Conservation (phyloP, 2,329 filamentous ascomycete species). For the Cercospora beticola region DNA sequence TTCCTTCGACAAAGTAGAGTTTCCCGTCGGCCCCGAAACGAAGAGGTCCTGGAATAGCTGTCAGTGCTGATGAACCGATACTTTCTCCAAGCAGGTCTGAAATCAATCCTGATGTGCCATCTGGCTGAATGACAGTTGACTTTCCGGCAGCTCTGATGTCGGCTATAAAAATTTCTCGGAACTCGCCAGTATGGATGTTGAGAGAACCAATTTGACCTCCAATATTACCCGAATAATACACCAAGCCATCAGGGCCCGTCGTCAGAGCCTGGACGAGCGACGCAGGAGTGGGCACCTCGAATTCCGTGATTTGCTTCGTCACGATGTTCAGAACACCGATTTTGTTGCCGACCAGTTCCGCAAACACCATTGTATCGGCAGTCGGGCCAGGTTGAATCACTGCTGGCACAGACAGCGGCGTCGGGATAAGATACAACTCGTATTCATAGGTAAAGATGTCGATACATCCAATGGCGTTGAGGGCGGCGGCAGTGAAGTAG, state of each 20-base stretch:
- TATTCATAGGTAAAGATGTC: neutral
- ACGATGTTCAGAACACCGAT: neutral
- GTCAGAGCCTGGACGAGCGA: neutral
- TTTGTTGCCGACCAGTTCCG: neutral
- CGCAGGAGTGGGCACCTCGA: neutral
- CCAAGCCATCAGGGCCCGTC: neutral
- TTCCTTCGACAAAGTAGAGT: neutral
- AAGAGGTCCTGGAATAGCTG: neutral
- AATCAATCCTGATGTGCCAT: neutral
- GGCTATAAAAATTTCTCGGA: neutral
- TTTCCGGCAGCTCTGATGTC: neutral
- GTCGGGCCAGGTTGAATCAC: neutral
- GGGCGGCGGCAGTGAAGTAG: neutral
- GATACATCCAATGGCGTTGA: neutral
- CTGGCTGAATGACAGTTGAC: neutral
- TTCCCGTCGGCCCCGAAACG: neutral
- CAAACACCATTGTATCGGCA: neutral
- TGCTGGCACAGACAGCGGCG: neutral
- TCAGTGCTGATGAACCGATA: neutral
- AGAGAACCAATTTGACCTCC: neutral
- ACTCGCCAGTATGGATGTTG: neutral
- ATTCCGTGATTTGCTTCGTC: neutral
- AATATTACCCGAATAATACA: neutral
- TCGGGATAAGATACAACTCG: neutral
- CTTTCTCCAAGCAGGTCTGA: neutral